phyloP scores from a whole-genome alignment of 768 basidiomycete genomes.

The Daedalea quercina region DNA sequence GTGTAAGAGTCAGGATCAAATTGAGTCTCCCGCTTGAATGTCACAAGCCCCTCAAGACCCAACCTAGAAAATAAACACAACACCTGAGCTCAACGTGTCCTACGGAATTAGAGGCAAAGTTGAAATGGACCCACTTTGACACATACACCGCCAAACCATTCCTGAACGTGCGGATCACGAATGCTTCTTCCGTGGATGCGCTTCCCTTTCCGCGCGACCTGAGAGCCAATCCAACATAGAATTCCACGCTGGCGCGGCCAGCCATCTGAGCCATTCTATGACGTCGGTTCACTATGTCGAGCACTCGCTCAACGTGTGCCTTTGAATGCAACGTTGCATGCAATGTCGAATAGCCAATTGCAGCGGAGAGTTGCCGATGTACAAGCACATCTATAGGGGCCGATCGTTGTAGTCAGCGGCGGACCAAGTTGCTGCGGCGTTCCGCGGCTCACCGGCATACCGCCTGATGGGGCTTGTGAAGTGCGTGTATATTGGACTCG shows the following conservation, averaged over 20 bases:
- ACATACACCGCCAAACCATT: constrained; percentile 98
- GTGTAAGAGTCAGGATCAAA: constrained; percentile 92
- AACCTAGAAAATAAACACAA: constrained; percentile 41
- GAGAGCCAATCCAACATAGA: constrained; percentile 91
- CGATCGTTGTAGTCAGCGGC: not conserved
- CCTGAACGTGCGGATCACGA: constrained; percentile 88
- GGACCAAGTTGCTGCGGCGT: not conserved
- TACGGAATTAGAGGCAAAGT: not conserved
- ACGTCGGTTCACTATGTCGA: constrained; percentile 83
- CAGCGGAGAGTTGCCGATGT: constrained; percentile 88
- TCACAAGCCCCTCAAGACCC: constrained; percentile 90
- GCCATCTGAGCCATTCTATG: constrained; percentile 99
- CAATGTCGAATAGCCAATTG: constrained; percentile 77
- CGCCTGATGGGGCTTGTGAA: constrained; percentile 97
- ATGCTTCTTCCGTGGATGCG: constrained; percentile 65
- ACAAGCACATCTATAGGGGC: constrained; percentile 72
- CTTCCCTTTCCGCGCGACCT: constrained; percentile 53
- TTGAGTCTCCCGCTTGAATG: constrained; percentile 83
- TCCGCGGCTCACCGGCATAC: constrained; percentile 66
- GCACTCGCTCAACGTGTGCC: constrained; percentile 75
- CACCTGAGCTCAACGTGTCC: not conserved
- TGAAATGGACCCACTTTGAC: constrained; percentile 59
- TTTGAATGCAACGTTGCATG: constrained; percentile 88
- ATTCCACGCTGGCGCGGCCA: constrained; percentile 92
- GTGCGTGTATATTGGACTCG: constrained; percentile 94